phyloP scores from a whole-genome alignment of 768 basidiomycete genomes.

The Boletus reticulatus region DNA sequence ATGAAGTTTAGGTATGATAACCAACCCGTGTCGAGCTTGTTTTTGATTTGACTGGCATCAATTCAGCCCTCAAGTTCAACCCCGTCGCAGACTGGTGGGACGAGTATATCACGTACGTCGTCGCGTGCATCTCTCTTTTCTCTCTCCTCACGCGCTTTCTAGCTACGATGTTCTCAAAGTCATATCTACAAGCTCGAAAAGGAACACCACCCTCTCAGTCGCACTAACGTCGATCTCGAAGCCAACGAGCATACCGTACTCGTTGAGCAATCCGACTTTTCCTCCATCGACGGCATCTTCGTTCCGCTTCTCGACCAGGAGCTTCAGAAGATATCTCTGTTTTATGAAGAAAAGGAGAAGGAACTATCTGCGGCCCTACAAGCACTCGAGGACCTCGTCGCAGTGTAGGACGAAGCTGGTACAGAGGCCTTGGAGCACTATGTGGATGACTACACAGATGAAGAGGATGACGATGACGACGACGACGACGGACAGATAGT shows the following conservation, averaged over 20 bases:
- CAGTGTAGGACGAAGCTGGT: slow-evolving; percentile 59
- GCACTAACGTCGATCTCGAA: slow-evolving; percentile 54
- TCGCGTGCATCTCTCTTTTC: not conserved
- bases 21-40: not conserved
- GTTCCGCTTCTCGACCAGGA: slow-evolving; percentile 77
- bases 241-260: slow-evolving; percentile 60
- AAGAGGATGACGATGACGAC: slow-evolving; percentile 53
- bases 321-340: slow-evolving; percentile 74
- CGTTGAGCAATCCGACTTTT: slow-evolving; percentile 37
- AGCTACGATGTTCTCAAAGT: slow-evolving; percentile 85
- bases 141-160: not conserved
- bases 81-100: slow-evolving; percentile 92
- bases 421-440: slow-evolving; percentile 50
- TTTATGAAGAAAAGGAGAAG: slow-evolving; percentile 76
- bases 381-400: slow-evolving; percentile 55
- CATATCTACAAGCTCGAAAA: slow-evolving; percentile 86
- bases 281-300: slow-evolving; percentile 59
- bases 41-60: slow-evolving; percentile 23
- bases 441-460: slow-evolving; percentile 44
- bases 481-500: slow-evolving; percentile 37
- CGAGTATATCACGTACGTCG: slow-evolving; percentile 79
- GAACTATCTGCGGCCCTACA: slow-evolving; percentile 63
- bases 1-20: slow-evolving; percentile 38
- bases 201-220: slow-evolving; percentile 53
- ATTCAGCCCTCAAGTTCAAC: slow-evolving; percentile 87